A percentile compares a stretch with the other conserved stretches of the same genome.
These are phyloP conservation scores for Penicillium crystallinum DNA, from an alignment of 495 filamentous ascomycete genomes.

Conservation along the genomic window DNA sequence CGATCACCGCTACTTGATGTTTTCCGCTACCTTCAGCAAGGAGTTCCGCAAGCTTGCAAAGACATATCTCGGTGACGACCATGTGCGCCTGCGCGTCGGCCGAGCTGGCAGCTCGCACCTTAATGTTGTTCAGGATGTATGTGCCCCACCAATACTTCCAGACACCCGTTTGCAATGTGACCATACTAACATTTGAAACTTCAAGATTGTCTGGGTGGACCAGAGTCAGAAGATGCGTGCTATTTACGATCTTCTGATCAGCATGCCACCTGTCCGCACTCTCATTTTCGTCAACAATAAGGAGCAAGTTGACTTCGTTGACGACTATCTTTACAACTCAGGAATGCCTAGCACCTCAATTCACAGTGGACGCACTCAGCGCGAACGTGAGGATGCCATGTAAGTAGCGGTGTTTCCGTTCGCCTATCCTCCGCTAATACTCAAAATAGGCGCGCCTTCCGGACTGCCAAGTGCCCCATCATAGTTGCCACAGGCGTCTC, in stretches of 20 bases:
- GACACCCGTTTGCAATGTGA: neutral
- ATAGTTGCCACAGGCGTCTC: conserved; percentile 80
- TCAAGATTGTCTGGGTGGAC: conserved; percentile 57
- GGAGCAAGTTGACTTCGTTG: conserved; percentile 67
- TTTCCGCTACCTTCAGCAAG: conserved; percentile 89
- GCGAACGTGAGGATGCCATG: conserved; percentile 90
- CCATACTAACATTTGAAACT: neutral
- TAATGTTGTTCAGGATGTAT: conserved; percentile 69
- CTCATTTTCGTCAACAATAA: conserved; percentile 88
- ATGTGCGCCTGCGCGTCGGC: conserved; percentile 77
- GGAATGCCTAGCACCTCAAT: conserved; percentile 79
- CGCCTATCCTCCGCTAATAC: neutral
- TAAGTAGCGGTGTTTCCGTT: conserved; percentile 32
- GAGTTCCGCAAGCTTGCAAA: conserved; percentile 67
- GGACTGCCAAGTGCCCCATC: conserved; percentile 65
- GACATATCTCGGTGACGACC: conserved; percentile 62
- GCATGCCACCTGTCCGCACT: conserved; percentile 66
- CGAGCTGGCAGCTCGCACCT: conserved; percentile 72
- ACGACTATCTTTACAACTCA: conserved; percentile 79
- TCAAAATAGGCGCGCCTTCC: conserved; percentile 68
- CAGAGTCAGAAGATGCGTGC: conserved; percentile 58
- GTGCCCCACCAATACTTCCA: neutral
- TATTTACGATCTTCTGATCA: conserved; percentile 66
- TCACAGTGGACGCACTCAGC: conserved; percentile 80
- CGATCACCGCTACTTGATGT: conserved; percentile 82